A percentile compares a stretch with the other conserved stretches of the same genome.
Evolutionary conservation across 2,329 filamentous ascomycete species (phyloP).

Genomic region (Phaeosphaeriaceae sp.): DNA sequence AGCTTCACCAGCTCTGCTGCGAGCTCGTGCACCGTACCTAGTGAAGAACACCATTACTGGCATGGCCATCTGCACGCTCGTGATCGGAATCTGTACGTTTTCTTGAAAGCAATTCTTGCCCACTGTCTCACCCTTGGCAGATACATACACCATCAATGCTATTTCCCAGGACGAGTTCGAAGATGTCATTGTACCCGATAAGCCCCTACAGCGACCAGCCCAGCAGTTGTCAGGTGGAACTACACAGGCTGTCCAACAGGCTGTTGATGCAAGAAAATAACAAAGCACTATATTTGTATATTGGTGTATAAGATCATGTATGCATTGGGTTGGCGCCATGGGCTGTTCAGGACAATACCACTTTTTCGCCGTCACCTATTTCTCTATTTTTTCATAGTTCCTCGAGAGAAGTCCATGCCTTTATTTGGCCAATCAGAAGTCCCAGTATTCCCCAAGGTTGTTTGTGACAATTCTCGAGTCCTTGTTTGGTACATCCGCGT

Average conservation of each 20-base stretch:
- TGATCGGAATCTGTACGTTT: slow-evolving; percentile 79
- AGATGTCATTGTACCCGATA: slow-evolving; percentile 87
- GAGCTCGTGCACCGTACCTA: slow-evolving; percentile 89
- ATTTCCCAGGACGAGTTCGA: slow-evolving; percentile 97
- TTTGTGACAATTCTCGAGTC: too few relatives aligned
- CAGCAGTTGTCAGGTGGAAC: slow-evolving; percentile 31
- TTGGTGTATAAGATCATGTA: slow-evolving; percentile 32
- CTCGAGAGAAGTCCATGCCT: too few relatives aligned
- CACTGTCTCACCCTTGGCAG: slow-evolving; percentile 49
- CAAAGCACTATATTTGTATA: slow-evolving; percentile 20
- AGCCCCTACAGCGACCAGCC: slow-evolving; percentile 59
- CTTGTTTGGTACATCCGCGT: too few relatives aligned
- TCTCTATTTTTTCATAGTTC: too few relatives aligned
- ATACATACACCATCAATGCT: slow-evolving; percentile 76
- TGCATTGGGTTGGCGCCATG: slow-evolving; percentile 39
- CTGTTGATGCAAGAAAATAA: slow-evolving; percentile 38
- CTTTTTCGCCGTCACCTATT: slow-evolving; percentile 5
- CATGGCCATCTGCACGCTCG: slow-evolving; percentile 73
- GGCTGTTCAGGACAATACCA: slow-evolving; percentile 26
- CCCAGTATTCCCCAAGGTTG: too few relatives aligned
- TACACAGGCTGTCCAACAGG: slow-evolving; percentile 38
- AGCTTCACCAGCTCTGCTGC: slow-evolving; percentile 86
- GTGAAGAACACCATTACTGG: slow-evolving; percentile 88
- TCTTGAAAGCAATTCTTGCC: not conserved
- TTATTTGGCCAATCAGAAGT: too few relatives aligned